Evolutionary conservation across 208 protist genomes (phyloP), one percentile per base, ranked within the genome.

Genomic region (Acanthamoeba culbertsoni): DNA sequence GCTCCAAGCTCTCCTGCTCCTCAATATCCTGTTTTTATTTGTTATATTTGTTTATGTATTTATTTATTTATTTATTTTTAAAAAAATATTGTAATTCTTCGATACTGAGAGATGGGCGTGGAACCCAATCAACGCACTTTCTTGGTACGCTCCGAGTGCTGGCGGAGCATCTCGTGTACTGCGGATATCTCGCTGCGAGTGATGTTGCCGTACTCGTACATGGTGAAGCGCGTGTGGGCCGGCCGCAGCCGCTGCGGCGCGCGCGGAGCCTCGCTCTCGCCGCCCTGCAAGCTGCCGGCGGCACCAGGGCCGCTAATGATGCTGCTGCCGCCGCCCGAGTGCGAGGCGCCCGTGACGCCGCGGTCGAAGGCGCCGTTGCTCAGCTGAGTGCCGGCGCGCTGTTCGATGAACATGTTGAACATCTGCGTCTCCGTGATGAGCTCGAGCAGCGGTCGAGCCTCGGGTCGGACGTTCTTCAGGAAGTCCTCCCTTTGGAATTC

Each of bases 131-230:
- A 18, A 23, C 12, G 48, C 18, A 18, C 51, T 37, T 90, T 90
- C 5, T 90, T 90, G 82, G 45, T 71, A 6, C 43, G 31, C n/a
- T 90, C 82, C 7, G 2, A 20, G 35, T 59, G 40, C 23, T 90
- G 51, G 18, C 42, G 55, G 18, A 90, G 1, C 82, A 90, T 90
- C 40, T 90, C 40, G 82, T 90, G 82, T 2, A 90, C 82, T n/a
- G 82, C 82, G 0, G 82, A 90, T 45, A 92, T 92, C 43, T 92
- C 88, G 35, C 63, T 79, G n/a, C 88, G 40, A 16, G 57, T 79
- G 88, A 92, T 92, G 55, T 73, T 79, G 63, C 88, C 88, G 43
- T 79, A 79, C 43, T 92, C 88, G 43, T 92, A 92, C 88, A 92
- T 92, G 23, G 88, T 92, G 88, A 92, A 92, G 5, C 88, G 88